A percentile compares a stretch with the other conserved stretches of the same genome.
These are phyloP conservation scores for Rhododendron henanense DNA, from an alignment of 148 eudicot genomes.

Conservation along the genomic window DNA sequence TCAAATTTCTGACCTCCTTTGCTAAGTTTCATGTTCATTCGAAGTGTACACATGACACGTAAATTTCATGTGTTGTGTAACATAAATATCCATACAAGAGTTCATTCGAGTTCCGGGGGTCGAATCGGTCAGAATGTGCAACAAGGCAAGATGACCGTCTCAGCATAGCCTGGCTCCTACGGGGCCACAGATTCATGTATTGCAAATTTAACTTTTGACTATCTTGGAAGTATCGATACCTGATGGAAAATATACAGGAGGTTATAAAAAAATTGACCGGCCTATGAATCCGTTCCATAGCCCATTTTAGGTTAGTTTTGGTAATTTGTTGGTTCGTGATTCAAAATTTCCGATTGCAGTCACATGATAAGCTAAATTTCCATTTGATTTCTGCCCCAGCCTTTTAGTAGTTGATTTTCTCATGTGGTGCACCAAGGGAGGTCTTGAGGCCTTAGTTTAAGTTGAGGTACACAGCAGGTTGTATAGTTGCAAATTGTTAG, in stretches of 20 bases:
- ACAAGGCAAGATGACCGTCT: no score
- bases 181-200: background rate
- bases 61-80: no score
- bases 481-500: background rate
- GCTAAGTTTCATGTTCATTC: no score
- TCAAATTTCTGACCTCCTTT: no score
- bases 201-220: background rate
- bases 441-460: background rate
- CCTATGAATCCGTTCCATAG: background rate
- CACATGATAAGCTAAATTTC: background rate
- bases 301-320: background rate
- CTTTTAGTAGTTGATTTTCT: background rate
- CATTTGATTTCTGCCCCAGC: background rate
- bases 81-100: no score
- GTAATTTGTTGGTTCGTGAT: background rate
- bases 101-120: no score
- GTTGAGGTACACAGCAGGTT: background rate
- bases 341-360: background rate
- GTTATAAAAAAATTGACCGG: background rate
- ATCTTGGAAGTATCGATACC: background rate
- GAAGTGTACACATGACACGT: no score
- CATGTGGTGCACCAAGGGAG: background rate
- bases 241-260: background rate
- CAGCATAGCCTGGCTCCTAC: no score
- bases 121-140: no score